Evolutionary conservation across 129 eudicot species (phyloP).

Genomic region (Centaurea solstitialis): DNA sequence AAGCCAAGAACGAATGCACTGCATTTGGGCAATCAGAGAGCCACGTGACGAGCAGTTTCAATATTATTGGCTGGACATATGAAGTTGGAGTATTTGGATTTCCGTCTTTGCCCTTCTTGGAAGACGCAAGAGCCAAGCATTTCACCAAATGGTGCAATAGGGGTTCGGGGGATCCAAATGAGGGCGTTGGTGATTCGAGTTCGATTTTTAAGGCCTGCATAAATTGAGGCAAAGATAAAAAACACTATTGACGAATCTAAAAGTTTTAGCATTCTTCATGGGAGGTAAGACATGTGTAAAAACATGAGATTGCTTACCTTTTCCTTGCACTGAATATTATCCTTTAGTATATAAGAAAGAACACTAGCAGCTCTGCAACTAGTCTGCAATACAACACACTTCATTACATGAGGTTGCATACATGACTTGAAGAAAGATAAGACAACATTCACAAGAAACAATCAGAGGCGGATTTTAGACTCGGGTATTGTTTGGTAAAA

Average conservation of each 20-base stretch:
- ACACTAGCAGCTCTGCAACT: conserved; percentile 94
- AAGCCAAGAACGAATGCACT: conserved; percentile 65
- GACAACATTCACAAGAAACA: neutral
- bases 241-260: neutral
- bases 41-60: conserved; percentile 83
- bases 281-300: neutral
- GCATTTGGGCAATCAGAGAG: conserved; percentile 78
- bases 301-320: conserved; percentile 47
- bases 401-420: neutral
- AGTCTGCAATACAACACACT: conserved; percentile 57
- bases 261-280: neutral
- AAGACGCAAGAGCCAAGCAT: conserved; percentile 85
- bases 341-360: conserved; percentile 82
- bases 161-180: conserved; percentile 77
- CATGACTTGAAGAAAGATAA: neutral
- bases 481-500: no score
- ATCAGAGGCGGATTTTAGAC: no score
- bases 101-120: conserved; percentile 65
- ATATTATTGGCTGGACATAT: conserved; percentile 63
- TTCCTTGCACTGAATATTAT: conserved; percentile 79
- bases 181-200: conserved; percentile 63
- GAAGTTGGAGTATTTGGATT: conserved; percentile 39
- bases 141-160: conserved; percentile 81
- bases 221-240: neutral
- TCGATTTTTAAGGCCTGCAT: conserved; percentile 72